Evolutionary conservation across 768 basidiomycete species (phyloP).

Genomic region (Brasilioporus rufonigricans): DNA sequence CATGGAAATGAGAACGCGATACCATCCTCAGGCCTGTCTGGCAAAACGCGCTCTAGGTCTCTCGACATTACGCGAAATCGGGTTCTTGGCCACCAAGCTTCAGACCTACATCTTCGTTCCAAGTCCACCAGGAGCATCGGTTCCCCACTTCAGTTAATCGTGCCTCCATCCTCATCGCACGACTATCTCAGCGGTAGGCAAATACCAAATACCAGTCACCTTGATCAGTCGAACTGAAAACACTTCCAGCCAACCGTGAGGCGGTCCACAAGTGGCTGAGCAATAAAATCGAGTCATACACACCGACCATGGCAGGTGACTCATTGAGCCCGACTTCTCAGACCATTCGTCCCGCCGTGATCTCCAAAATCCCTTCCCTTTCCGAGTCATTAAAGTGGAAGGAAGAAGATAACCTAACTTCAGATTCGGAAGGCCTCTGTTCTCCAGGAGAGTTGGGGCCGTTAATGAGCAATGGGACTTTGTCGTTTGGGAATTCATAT

Average conservation of each 20-base stretch:
- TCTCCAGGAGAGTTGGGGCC: conserved; percentile 43
- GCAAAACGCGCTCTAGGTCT: conserved; percentile 47
- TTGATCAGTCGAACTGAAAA: conserved; percentile 35
- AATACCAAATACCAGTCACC: conserved; percentile 28
- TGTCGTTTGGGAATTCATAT: conserved; percentile 24
- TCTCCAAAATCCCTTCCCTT: conserved; percentile 61
- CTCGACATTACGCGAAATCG: conserved; percentile 55
- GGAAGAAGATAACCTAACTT: conserved; percentile 52
- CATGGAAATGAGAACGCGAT: conserved; percentile 43
- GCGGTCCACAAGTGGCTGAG: conserved; percentile 81
- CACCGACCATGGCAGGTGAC: conserved; percentile 38
- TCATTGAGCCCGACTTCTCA: conserved; percentile 32
- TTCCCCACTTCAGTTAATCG: conserved; percentile 40
- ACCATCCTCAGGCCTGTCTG: conserved; percentile 47
- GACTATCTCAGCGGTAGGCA: conserved; percentile 45
- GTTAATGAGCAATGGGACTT: conserved; percentile 44
- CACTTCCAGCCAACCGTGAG: conserved; percentile 72
- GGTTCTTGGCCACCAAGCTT: conserved; percentile 63
- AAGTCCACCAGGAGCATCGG: conserved; percentile 42
- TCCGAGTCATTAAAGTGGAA: conserved; percentile 59
- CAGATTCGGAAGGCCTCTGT: conserved; percentile 65
- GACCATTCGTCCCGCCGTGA: conserved; percentile 35
- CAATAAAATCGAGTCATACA: conserved; percentile 49
- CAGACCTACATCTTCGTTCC: conserved; percentile 52
- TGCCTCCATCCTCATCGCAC: conserved; percentile 46